Evolutionary conservation across 1,139 yeast genomes (phyloP), one percentile per base, ranked within the genome.

Genomic region (Yamadazyma conglobata): DNA sequence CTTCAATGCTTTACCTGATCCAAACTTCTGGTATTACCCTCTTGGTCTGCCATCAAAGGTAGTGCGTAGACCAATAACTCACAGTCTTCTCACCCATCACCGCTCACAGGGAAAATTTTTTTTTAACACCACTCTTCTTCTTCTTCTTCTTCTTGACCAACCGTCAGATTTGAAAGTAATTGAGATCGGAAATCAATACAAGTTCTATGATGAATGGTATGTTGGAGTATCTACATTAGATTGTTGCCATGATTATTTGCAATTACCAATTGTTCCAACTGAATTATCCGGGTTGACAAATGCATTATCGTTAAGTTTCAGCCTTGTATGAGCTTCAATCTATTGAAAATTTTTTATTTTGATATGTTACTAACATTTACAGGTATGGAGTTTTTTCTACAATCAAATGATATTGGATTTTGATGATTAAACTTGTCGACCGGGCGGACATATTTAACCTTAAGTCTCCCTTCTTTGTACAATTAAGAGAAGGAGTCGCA

Each of bases 261-360:
- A 53, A 60, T 64, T 60, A 75, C 85, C 85, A 79, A 78, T 79
- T 79, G 86, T 79, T 79, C 85, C 86, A 70, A 78, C 86, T 75
- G 86, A 79, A 77, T 73, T 51, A 47, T 56, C 70, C 67, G 67
- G 76, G 85, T 77, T 71, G 85, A 79, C 85, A 78, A 75, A 61
- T 55, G 80, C 81, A 73, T 62, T 57, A 53, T 78, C 84, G 84
- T 78, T 79, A 79, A 79, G 86, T 79, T 79, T 79, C 85, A 79
- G 85, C 85, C 85, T 78, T 78, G 85, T 78, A 78, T 79, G 86
- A 79, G 85, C 80, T 56, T 14, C 16, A 6, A 4, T 27, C 9
- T n/a, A n/a, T n/a, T n/a, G n/a, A n/a, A n/a, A n/a, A n/a, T n/a
- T n/a, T 15, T n/a, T 10, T 10, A n/a, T 10, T 11, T 11, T 9